Conservation (phyloP, 805 yeast species). For the Saccharomycopsis sp. region DNA sequence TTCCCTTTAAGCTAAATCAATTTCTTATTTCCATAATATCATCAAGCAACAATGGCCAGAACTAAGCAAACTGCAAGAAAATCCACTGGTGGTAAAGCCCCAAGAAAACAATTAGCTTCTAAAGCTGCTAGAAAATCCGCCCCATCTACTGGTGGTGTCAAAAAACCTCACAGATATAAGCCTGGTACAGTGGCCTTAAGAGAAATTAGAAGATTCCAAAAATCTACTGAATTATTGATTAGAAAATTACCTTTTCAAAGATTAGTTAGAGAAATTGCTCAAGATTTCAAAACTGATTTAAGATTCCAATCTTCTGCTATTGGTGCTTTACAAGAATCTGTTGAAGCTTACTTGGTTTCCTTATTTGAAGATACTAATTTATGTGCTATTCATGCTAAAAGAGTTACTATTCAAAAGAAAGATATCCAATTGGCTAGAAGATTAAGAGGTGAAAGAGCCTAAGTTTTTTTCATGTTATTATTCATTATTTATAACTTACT, state of each 20-base stretch:
- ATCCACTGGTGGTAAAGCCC: slow-evolving; percentile 93
- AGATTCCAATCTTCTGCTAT: slow-evolving; percentile 97
- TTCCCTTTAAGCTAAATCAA: neutral
- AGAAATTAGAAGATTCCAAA: slow-evolving; percentile 97
- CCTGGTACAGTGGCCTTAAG: slow-evolving; percentile 96
- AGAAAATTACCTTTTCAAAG: slow-evolving; percentile 97
- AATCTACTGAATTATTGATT: slow-evolving; percentile 87
- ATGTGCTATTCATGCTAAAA: slow-evolving; percentile 98
- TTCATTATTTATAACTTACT: neutral
- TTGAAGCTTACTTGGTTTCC: slow-evolving; percentile 94
- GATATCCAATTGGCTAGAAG: slow-evolving; percentile 97
- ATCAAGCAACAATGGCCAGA: slow-evolving; percentile 57
- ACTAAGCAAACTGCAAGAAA: slow-evolving; percentile 92
- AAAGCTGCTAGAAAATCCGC: slow-evolving; percentile 92
- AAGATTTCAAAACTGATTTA: slow-evolving; percentile 85
- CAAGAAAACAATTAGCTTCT: slow-evolving; percentile 88
- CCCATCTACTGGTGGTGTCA: slow-evolving; percentile 87
- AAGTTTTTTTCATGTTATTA: slow-evolving; percentile 20
- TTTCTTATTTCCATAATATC: neutral
- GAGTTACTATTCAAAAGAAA: slow-evolving; percentile 97
- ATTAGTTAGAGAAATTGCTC: slow-evolving; percentile 92
- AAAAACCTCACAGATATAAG: slow-evolving; percentile 93
- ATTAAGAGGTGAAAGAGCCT: slow-evolving; percentile 93
- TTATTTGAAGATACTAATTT: slow-evolving; percentile 95
- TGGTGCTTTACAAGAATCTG: slow-evolving; percentile 97